phyloP scores from a whole-genome alignment of 257 asterid genomes.

The Salvia rosmarinus region DNA sequence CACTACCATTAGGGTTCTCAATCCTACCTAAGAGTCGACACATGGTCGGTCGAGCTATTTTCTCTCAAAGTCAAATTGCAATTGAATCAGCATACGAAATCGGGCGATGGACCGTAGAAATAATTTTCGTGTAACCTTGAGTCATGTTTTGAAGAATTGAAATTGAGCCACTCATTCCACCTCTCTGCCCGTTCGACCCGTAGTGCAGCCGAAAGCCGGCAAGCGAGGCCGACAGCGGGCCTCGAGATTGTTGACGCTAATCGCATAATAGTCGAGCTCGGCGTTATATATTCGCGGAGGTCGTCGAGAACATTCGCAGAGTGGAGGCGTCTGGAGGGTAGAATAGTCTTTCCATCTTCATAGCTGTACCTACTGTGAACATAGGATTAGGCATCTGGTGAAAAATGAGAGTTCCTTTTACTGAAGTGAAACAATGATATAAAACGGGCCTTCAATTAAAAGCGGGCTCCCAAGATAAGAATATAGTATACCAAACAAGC shows the following conservation, averaged over 20 bases:
- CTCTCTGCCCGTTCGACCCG: constrained; percentile 69
- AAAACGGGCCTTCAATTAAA: no score
- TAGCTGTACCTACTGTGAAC: no score
- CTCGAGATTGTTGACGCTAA: constrained; percentile 59
- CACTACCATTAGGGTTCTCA: constrained; percentile 50
- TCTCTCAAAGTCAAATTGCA: constrained; percentile 66
- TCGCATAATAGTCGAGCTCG: constrained; percentile 45
- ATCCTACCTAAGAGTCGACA: constrained; percentile 58
- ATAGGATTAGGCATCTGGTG: no score
- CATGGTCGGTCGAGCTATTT: constrained; percentile 65
- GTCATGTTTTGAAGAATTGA: constrained; percentile 64
- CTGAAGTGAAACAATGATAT: no score
- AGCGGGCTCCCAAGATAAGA: no score
- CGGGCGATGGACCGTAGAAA: constrained; percentile 68
- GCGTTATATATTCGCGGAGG: constrained; percentile 43
- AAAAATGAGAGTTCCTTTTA: no score
- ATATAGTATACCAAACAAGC: no score
- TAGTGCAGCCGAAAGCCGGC: constrained; percentile 54
- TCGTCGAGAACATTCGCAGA: constrained; percentile 62
- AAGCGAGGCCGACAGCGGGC: constrained; percentile 66
- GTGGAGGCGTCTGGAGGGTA: constrained; percentile 46
- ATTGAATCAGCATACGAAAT: constrained; percentile 47
- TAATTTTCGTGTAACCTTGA: constrained; percentile 60
- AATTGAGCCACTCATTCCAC: constrained; percentile 57
- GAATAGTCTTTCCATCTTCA: no score